Base-by-base conservation (phyloP, 2,329 filamentous ascomycete species). In the Onygena corvina region DNA sequence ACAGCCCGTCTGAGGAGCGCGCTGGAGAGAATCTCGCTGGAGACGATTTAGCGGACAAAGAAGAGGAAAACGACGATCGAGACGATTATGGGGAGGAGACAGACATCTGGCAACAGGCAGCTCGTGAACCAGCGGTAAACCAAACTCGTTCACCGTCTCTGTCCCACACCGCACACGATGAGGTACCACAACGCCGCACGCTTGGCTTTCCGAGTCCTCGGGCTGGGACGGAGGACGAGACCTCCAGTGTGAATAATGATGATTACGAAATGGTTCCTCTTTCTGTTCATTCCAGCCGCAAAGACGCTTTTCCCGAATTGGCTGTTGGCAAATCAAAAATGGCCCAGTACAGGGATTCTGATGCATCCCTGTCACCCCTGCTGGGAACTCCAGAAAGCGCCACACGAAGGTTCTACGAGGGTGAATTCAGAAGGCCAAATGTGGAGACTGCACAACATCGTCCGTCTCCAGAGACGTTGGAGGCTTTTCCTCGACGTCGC, bases 51-150 rank as follows among this genome's bases (percentile, higher is more conserved):
- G 27, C 42, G 27, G 49, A 53, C n/a, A 35, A 35, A 25, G 46
- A 52, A 8, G 30, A 50, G 48, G 52, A 50, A 38, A 36, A 36
- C 21, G 9, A 55, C 2, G 53, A 54, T 8, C 45, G 51, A 7
- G 40, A 49, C n/a, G 27, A 49, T 11, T 67, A 65, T 50, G 67
- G 65, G 46, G 70, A 25, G 52, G 52, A 16, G 49, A 50, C 12
- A 42, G 46, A 31, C 29, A 72, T 73, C 23, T 73, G 71, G 71
- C 69, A 72, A 53, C 64, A 67, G 54, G 66, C 70, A 54, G 66
- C 67, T 34, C 59, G 60, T n/a, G 29, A 33, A 4, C 18, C 21
- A 12, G 20, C n/a, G n/a, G n/a, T n/a, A 42, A 25, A 12, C 25
- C 20, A n/a, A 30, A 25, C 34, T 9, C 5, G 44, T 11, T 29